These are phyloP conservation scores for Podaxis sp. DNA, from an alignment of 768 basidiomycete genomes.

Conservation along the genomic window DNA sequence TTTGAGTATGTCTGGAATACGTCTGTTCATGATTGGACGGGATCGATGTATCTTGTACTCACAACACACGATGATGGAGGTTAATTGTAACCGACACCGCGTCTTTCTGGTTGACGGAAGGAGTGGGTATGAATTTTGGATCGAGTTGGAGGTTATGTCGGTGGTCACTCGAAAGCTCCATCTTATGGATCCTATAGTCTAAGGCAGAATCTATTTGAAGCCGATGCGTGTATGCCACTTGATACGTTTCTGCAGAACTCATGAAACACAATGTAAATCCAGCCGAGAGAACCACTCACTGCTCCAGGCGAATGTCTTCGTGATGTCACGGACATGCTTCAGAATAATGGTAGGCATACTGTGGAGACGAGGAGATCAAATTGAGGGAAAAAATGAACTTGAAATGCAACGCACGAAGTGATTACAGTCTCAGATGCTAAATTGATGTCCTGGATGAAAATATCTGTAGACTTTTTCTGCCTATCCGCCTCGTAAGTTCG, in stretches of 20 bases:
- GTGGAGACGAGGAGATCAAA: neutral
- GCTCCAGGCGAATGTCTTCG: neutral
- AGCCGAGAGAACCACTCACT: neutral
- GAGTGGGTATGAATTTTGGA: slow-evolving; percentile 30
- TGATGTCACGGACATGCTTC: neutral
- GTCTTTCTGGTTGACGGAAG: slow-evolving; percentile 22
- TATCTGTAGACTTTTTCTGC: neutral
- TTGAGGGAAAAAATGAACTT: neutral
- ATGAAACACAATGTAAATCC: neutral
- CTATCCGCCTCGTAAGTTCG: neutral
- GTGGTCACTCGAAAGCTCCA: slow-evolving; percentile 36
- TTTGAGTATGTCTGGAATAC: slow-evolving; percentile 29
- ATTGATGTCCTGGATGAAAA: slow-evolving; percentile 8
- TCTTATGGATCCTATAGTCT: slow-evolving; percentile 29
- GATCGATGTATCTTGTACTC: slow-evolving; percentile 13
- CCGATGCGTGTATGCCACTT: neutral
- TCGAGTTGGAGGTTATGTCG: slow-evolving; percentile 35
- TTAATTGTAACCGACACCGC: slow-evolving; percentile 27
- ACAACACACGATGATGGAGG: slow-evolving; percentile 30
- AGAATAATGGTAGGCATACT: neutral
- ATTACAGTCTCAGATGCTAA: neutral
- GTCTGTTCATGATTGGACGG: neutral
- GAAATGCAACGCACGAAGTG: neutral
- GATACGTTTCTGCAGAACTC: neutral
- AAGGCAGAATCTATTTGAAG: slow-evolving; percentile 22